Evolutionary conservation across 345 rosid species (phyloP).

Genomic region (Linum usitatissimum): DNA sequence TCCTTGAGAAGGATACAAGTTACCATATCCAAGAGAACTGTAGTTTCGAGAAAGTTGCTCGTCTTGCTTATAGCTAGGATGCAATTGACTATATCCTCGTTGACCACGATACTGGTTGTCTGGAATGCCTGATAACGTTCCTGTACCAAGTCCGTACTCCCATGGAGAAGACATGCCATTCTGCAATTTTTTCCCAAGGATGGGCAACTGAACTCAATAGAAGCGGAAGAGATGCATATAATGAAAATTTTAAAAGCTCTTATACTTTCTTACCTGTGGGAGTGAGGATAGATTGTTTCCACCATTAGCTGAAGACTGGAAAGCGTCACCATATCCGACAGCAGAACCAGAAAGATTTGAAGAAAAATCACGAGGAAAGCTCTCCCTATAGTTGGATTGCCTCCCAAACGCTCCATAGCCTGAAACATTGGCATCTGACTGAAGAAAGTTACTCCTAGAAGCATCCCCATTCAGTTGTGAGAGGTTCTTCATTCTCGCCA

Average conservation of each 20-base stretch:
- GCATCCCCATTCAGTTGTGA: conserved; percentile 10
- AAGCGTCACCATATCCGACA: conserved; percentile 17
- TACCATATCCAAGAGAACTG: conserved; percentile 15
- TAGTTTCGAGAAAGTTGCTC: conserved; percentile 22
- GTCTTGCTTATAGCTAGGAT: conserved; percentile 18
- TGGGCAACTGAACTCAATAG: background rate
- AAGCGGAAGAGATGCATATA: background rate
- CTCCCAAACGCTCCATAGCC: conserved; percentile 21
- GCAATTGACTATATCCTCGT: conserved; percentile 19
- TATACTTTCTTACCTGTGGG: conserved; percentile 24
- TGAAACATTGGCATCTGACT: conserved; percentile 11
- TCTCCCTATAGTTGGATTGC: conserved; percentile 15
- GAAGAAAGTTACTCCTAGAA: conserved; percentile 17
- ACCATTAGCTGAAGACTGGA: conserved; percentile 12
- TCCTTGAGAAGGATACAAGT: conserved; percentile 13
- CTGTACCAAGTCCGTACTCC: conserved; percentile 20
- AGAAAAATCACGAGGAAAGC: conserved; percentile 15
- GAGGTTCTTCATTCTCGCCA: conserved; percentile 17
- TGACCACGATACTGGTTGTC: conserved; percentile 12
- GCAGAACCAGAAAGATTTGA: conserved; percentile 6
- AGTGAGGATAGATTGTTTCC: conserved; percentile 12
- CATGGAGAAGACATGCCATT: conserved; percentile 17
- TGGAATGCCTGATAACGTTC: conserved; percentile 13
- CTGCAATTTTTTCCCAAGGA: conserved; percentile 10
- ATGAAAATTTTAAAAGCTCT: background rate